Conservation (phyloP, 306 rosid species). For the Abrus precatorius region DNA sequence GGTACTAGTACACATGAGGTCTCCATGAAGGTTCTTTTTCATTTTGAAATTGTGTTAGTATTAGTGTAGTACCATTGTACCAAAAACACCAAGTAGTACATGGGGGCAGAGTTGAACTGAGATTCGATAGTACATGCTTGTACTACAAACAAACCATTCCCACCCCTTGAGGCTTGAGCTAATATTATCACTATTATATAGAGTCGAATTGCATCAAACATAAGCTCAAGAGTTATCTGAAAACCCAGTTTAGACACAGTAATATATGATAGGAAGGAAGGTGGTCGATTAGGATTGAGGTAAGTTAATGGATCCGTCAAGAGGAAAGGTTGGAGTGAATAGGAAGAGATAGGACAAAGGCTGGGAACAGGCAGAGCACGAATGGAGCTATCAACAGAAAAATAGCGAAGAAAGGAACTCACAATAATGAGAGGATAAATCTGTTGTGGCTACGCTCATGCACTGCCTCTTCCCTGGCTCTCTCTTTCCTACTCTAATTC, state of each 20-base stretch:
- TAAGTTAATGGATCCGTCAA: conserved; percentile 10
- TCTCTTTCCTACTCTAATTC: conserved; percentile 33
- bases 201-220: not conserved
- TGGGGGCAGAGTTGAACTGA: conserved; percentile 14
- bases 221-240: not conserved
- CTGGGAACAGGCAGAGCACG: conserved; percentile 88
- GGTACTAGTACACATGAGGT: conserved; percentile 35
- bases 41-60: not conserved
- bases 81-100: conserved; percentile 44
- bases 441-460: conserved; percentile 83
- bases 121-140: conserved; percentile 51
- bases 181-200: conserved; percentile 20
- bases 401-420: not conserved
- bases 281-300: not conserved
- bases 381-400: conserved; percentile 68
- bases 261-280: not conserved
- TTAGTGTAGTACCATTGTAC: conserved; percentile 34
- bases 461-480: conserved; percentile 99
- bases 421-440: not conserved
- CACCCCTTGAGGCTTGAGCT: not conserved
- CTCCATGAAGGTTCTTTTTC: not conserved
- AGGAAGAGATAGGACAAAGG: conserved; percentile 46
- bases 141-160: conserved; percentile 38
- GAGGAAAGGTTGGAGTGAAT: not conserved
- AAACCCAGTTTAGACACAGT: not conserved